Percentiles rank a stretch among this genome's conserved stretches.
These are phyloP conservation scores for Golubevia sp. DNA, from an alignment of 1,284 basidiomycete species.

Conservation along the genomic window DNA sequence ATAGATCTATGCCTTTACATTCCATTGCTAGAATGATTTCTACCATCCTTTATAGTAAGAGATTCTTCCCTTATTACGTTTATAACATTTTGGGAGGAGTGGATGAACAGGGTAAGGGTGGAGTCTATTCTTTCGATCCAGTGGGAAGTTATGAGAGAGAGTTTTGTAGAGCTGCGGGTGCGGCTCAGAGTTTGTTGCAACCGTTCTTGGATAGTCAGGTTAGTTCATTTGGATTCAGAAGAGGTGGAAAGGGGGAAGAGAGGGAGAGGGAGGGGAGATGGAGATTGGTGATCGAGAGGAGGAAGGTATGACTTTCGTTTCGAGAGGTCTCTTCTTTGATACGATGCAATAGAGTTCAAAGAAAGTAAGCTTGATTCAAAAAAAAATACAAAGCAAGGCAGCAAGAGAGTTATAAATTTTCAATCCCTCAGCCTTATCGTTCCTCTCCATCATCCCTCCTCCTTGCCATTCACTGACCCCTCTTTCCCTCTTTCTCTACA, in stretches of 20 bases:
- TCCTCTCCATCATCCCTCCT: neutral
- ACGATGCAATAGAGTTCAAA: too few species aligned
- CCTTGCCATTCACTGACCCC: neutral
- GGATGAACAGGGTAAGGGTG: slow-evolving; percentile 57
- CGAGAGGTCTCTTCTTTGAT: too few species aligned
- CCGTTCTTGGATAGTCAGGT: slow-evolving; percentile 59
- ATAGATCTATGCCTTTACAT: slow-evolving; percentile 51
- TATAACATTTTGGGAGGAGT: slow-evolving; percentile 61
- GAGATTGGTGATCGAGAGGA: neutral
- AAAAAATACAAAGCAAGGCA: too few species aligned
- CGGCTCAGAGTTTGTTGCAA: slow-evolving; percentile 56
- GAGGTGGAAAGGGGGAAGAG: neutral
- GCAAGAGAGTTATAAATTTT: too few species aligned
- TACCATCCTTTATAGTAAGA: slow-evolving; percentile 57
- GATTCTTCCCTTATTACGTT: slow-evolving; percentile 61
- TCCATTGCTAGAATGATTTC: slow-evolving; percentile 58
- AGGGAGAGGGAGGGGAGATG: neutral
- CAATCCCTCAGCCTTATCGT: neutral
- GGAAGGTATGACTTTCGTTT: neutral
- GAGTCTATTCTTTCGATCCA: slow-evolving; percentile 58
- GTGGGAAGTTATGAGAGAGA: slow-evolving; percentile 58
- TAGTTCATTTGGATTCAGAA: neutral
- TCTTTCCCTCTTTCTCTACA: neutral
- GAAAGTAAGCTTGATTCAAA: too few species aligned
- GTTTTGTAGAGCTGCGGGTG: slow-evolving; percentile 55